Conservation (phyloP, 2,329 filamentous ascomycete species). For the Beauveria australis region DNA sequence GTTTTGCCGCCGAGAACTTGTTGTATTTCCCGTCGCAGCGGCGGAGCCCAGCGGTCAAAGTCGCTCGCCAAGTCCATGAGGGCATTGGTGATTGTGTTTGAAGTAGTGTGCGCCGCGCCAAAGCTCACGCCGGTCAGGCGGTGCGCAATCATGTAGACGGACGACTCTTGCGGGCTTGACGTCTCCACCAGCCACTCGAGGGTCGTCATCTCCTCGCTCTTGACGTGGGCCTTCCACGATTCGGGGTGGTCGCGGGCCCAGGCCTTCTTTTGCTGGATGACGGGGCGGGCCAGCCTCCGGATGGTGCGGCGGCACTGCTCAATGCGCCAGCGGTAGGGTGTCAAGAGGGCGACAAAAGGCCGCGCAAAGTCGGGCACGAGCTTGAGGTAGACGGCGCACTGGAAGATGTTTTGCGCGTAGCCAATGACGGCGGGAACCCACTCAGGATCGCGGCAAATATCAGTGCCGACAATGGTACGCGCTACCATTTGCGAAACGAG, state of each 20-base stretch:
- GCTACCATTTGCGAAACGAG: not conserved
- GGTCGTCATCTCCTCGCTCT: not conserved
- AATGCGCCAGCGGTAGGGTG: not conserved
- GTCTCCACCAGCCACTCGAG: not conserved
- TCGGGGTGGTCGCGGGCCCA: not conserved
- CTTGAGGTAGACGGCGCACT: not conserved
- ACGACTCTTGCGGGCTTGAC: not conserved
- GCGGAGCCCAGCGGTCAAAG: not conserved
- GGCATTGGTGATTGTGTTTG: not conserved
- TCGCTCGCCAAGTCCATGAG: not conserved
- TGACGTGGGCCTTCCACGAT: not conserved
- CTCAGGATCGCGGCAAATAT: not conserved
- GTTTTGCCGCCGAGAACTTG: not conserved
- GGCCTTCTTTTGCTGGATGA: not conserved
- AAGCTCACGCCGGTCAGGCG: not conserved
- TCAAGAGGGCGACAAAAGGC: not conserved
- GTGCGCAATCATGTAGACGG: not conserved
- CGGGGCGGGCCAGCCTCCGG: not conserved
- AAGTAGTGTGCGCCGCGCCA: not conserved
- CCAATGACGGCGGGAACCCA: not conserved
- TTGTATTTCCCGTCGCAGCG: not conserved
- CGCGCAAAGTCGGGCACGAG: not conserved
- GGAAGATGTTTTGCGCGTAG: not conserved
- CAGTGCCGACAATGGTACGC: not conserved
- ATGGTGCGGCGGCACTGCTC: not conserved